Conservation (phyloP, 1,284 basidiomycete genomes). For the Ganoderma boninense region DNA sequence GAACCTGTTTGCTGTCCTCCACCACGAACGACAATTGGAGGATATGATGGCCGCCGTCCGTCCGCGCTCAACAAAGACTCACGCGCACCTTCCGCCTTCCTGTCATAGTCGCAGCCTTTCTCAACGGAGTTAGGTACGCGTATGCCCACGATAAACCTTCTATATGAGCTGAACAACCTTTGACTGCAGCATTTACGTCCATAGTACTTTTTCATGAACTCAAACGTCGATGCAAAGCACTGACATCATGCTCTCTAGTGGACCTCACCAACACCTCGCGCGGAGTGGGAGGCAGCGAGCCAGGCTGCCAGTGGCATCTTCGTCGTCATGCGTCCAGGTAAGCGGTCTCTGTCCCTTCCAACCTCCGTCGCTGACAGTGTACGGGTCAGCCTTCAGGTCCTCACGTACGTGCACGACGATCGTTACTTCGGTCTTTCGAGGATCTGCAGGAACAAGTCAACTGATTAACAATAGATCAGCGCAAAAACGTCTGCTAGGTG, state of each 20-base stretch:
- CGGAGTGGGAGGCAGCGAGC: constrained; percentile 59
- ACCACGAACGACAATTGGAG: neutral
- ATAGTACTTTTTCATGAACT: constrained; percentile 48
- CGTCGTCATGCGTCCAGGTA: constrained; percentile 56
- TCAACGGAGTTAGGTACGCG: constrained; percentile 65
- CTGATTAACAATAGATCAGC: constrained; percentile 63
- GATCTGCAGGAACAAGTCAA: no score
- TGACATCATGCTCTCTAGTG: constrained; percentile 39
- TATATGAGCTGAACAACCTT: neutral
- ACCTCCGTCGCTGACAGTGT: neutral
- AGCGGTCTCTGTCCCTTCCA: neutral
- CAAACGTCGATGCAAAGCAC: neutral
- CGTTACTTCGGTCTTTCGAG: no score
- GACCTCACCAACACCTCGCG: constrained; percentile 77
- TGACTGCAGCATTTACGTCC: constrained; percentile 65
- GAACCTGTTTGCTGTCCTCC: neutral
- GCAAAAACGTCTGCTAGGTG: constrained; percentile 85
- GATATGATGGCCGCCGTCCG: neutral
- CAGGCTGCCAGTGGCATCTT: constrained; percentile 50
- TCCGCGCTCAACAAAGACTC: neutral
- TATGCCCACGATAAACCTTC: neutral
- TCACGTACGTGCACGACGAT: no score
- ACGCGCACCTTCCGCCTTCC: constrained; percentile 82
- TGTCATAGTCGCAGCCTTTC: constrained; percentile 80
- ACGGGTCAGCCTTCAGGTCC: no score